These are phyloP conservation scores for Moesziomyces sp. DNA, from an alignment of 1,284 basidiomycete species.

Conservation along the genomic window DNA sequence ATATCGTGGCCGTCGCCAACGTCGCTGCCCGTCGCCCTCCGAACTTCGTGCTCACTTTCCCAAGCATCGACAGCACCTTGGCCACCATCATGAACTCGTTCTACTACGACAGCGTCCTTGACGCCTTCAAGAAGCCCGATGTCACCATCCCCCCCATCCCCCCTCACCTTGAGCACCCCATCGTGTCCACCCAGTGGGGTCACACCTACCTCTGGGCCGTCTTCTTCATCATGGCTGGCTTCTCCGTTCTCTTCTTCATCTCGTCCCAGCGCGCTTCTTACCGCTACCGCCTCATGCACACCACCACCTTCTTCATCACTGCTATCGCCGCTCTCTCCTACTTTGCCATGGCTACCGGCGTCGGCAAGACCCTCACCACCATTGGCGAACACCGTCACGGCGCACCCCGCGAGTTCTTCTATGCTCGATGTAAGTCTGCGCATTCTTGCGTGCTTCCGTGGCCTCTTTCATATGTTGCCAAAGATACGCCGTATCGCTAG, in stretches of 20 bases:
- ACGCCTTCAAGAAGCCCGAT: conserved; percentile 48
- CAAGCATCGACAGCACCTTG: not conserved
- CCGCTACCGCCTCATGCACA: conserved; percentile 58
- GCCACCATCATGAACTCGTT: conserved; percentile 45
- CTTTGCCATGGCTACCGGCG: conserved; percentile 60
- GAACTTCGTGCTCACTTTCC: not conserved
- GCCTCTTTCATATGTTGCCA: too few relatives aligned
- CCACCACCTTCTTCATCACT: conserved; percentile 56
- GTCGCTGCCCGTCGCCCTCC: not conserved
- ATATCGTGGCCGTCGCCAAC: not conserved
- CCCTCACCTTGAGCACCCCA: conserved; percentile 49
- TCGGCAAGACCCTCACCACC: conserved; percentile 42
- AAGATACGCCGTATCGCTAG: not conserved
- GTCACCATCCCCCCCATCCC: conserved; percentile 53
- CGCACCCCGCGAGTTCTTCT: conserved; percentile 50
- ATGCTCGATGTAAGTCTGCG: conserved; percentile 48
- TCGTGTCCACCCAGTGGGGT: conserved; percentile 45
- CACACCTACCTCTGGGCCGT: conserved; percentile 58
- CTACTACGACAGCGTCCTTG: conserved; percentile 53
- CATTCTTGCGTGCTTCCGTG: too few relatives aligned
- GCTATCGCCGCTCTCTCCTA: conserved; percentile 53
- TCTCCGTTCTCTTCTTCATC: conserved; percentile 52
- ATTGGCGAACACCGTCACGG: conserved; percentile 25
- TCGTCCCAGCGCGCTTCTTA: conserved; percentile 54
- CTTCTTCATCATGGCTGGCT: conserved; percentile 55